Base-by-base conservation (phyloP, 495 filamentous ascomycete genomes). In the Aspergillus haitiensis region DNA sequence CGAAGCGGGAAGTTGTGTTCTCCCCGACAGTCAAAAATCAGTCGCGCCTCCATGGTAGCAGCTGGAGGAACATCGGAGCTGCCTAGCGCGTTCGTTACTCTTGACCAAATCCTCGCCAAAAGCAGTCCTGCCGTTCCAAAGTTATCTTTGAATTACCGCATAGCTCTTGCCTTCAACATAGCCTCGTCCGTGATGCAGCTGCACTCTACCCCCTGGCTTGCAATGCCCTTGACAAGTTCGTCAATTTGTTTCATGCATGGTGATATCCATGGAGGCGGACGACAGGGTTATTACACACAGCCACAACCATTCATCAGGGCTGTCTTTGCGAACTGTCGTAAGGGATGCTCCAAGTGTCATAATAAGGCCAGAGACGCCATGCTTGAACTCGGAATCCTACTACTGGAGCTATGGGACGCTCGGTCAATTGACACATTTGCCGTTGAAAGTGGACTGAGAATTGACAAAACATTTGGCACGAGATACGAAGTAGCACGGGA, bases 341-440 rank as follows among this genome's bases (percentile, higher is more conserved):
- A 37, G 18, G 32, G 33, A 9, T 34, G 31, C 18, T 6, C 36
- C 37, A 45, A 10, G 11, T 52, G 47, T 52, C 1, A 27, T 7
- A 18, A 34, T 34, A 53, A 10, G 34, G 33, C 35, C n/a, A 52
- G 48, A 46, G 21, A 39, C 10, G 50, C 56, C 18, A 32, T 59
- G 18, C 47, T 59, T n/a, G 56, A 59, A 46, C 56, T 59, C 12
- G 56, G 56, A 1, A 52, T 59, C 16, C 49, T 59, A 4, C 47
- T 59, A 1, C 47, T 59, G 0, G 56, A 59, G 8, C 15, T 59
- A 31, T 59, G 56, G 56, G 48, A 59, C 56, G 56, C 31, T 16
- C 15, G 39, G 33, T 27, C 35, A 10, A 33, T 59, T 10, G 47
- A 44, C 5, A 6, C 47, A n/a, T 59, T 44, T 39, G 56, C 56